These are phyloP conservation scores for Ceratocystis cacaofunesta DNA, from an alignment of 2,329 filamentous ascomycete species.

Conservation along the genomic window DNA sequence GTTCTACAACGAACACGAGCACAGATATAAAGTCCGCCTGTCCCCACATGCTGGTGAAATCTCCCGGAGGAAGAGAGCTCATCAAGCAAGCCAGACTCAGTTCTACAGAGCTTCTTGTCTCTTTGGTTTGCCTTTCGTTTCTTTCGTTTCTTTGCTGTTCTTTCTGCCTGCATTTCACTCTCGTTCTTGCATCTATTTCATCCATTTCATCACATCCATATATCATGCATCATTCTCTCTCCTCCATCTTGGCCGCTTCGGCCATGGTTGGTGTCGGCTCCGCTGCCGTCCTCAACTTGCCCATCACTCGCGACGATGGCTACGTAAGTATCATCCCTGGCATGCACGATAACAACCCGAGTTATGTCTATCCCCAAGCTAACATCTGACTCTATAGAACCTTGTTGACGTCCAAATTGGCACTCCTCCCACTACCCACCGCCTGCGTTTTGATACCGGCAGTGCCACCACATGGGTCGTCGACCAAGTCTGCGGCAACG, in stretches of 20 bases:
- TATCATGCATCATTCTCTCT: constrained; percentile 8
- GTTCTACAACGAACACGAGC: too few relatives aligned
- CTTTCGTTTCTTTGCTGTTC: neutral
- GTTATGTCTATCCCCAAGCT: neutral
- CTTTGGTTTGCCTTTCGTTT: neutral
- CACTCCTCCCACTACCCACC: constrained; percentile 21
- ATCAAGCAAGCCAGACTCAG: neutral
- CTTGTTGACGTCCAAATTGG: constrained; percentile 21
- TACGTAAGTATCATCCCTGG: constrained; percentile 12
- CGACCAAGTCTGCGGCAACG: constrained; percentile 20
- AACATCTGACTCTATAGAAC: constrained; percentile 6
- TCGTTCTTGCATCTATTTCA: neutral
- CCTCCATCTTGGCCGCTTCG: constrained; percentile 12
- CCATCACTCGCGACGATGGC: constrained; percentile 13
- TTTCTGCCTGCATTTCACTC: neutral
- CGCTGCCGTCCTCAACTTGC: constrained; percentile 14
- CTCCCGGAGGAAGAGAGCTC: too few relatives aligned
- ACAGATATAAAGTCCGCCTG: too few relatives aligned
- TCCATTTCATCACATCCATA: neutral
- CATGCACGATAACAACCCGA: neutral
- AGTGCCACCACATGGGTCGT: constrained; percentile 25
- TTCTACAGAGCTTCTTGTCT: neutral
- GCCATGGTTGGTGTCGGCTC: constrained; percentile 8
- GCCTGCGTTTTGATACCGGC: constrained; percentile 26
- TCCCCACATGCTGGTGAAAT: too few relatives aligned